Evolutionary conservation across 257 asterid species (phyloP), one percentile per base, ranked within the genome.

Genomic region (Nicotiana attenuata): DNA sequence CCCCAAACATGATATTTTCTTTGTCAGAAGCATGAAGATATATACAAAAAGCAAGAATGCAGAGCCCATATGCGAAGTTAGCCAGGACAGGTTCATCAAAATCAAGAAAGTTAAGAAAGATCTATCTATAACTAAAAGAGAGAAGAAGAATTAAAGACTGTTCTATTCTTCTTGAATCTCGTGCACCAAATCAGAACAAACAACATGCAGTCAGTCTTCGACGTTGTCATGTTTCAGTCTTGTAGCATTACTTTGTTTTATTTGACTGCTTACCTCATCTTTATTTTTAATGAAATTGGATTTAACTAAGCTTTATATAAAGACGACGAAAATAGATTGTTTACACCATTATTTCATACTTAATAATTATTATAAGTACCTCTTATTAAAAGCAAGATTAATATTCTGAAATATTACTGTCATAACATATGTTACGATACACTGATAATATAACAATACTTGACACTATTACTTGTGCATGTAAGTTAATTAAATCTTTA

Each of bases 201-300:
- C 59, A 53, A 13, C 17, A 53, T 53, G n/a, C 19, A 16, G 59
- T 53, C 59, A 53, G 59, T 53, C 20, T 53, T 57, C 63, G 63
- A 17, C 63, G 24, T 57, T 57, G 63, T 57, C 63, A 57, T 57
- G 26, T 57, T 56, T 56, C 24, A 64, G n/a, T 64, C 69, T 26
- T 26, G 17, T 11, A 15, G 19, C 57, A 52, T 11, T 52, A 19
- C 57, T 52, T 52, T 52, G 69, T 64, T 26, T 75, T 50, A 50
- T 50, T 75, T 75, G 80, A 75, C 63, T 75, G 45, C 80, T 50
- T 75, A 24, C 45, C 79, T 75, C 79, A 19, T 57, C 63, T 57
- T 19, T 57, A 53, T 4, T 14, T 53, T 53, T 53, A 53, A 4
- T 53, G 3, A 15, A 14, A 14, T 52, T 52, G 10, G 41, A 5